Conservation (phyloP, 169 alveolate species). For the Fabrea salina region DNA sequence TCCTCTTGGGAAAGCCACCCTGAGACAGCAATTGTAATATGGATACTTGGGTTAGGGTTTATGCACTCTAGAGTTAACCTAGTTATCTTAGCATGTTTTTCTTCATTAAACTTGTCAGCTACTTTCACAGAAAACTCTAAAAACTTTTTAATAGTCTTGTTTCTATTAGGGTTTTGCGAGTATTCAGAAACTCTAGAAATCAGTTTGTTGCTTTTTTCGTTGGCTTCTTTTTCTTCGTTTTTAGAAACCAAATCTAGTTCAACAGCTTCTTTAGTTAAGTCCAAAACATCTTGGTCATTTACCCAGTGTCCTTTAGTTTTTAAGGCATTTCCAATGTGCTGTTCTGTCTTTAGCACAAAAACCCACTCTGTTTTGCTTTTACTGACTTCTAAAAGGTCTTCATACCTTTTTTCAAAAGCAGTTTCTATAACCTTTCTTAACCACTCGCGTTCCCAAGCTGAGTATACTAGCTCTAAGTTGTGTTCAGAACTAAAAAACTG, state of each 20-base stretch:
- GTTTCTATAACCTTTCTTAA: neutral
- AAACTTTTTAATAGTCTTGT: neutral
- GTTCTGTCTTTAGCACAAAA: neutral
- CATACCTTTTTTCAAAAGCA: neutral
- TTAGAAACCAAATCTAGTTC: neutral
- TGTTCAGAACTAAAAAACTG: neutral
- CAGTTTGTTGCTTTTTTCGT: neutral
- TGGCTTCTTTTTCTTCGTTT: neutral
- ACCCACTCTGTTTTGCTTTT: neutral
- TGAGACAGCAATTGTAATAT: conserved; percentile 7
- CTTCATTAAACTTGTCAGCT: neutral
- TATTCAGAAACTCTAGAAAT: neutral
- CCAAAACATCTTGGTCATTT: neutral
- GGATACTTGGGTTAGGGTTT: neutral
- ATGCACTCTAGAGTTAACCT: neutral
- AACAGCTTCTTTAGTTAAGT: neutral
- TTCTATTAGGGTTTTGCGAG: neutral
- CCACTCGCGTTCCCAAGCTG: neutral
- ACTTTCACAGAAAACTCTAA: neutral
- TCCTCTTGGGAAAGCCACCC: conserved; percentile 30
- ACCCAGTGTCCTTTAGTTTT: neutral
- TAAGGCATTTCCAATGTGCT: neutral
- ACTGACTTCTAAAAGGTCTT: neutral
- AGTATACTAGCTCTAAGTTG: neutral
- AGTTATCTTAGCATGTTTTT: neutral